These are phyloP conservation scores for Lepraria neglecta DNA, from an alignment of 495 filamentous ascomycete species.

Conservation along the genomic window DNA sequence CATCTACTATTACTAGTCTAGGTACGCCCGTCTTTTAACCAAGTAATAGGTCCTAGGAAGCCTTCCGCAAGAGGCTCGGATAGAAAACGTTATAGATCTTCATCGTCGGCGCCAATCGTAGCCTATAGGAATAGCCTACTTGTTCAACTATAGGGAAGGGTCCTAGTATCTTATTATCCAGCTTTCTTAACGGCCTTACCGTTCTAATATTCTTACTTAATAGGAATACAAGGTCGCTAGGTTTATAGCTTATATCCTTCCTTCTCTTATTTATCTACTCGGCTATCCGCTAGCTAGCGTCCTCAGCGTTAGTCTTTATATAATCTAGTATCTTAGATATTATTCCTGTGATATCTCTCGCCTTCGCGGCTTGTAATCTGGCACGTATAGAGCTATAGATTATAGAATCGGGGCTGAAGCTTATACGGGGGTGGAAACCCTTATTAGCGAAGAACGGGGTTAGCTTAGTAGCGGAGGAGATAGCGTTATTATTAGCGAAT, in stretches of 20 bases:
- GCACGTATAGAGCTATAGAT: not conserved
- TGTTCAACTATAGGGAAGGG: not conserved
- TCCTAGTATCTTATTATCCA: not conserved
- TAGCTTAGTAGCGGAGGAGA: too few relatives aligned
- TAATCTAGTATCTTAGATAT: not conserved
- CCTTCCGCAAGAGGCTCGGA: not conserved
- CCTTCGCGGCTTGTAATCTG: not conserved
- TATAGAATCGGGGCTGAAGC: conserved; percentile 9
- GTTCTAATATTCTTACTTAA: not conserved
- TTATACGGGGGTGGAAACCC: conserved; percentile 21
- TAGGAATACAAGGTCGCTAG: not conserved
- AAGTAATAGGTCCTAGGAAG: not conserved
- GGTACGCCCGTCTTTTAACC: not conserved
- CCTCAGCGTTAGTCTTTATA: not conserved
- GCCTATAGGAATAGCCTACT: not conserved
- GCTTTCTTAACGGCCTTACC: not conserved
- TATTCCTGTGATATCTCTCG: not conserved
- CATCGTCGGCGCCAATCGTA: not conserved
- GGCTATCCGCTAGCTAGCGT: not conserved
- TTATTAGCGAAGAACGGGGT: conserved; percentile 8
- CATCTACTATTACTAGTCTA: not conserved
- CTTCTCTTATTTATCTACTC: not conserved
- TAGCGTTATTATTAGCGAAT: conserved; percentile 20
- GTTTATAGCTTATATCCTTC: not conserved
- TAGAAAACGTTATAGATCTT: not conserved